These are phyloP conservation scores for Cercospora nicotianae DNA, from an alignment of 2,329 filamentous ascomycete genomes.

Conservation along the genomic window DNA sequence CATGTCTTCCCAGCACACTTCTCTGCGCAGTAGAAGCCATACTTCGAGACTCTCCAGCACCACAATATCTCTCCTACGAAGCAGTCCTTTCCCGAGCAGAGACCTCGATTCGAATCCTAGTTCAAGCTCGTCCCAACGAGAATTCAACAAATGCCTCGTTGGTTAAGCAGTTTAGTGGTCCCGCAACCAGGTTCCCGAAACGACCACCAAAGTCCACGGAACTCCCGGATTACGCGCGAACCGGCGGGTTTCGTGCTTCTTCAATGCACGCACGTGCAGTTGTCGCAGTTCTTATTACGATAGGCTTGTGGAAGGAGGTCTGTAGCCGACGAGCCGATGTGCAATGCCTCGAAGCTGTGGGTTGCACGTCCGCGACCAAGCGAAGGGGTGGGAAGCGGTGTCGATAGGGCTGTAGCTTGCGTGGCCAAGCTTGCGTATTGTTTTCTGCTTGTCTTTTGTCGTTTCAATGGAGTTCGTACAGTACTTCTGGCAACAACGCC, in stretches of 20 bases:
- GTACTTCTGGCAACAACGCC: no score
- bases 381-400: background rate
- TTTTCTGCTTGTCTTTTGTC: background rate
- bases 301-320: background rate
- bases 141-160: background rate
- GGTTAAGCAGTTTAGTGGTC: background rate
- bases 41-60: background rate
- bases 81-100: background rate
- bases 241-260: background rate
- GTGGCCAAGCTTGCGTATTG: background rate
- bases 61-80: no score
- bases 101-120: background rate
- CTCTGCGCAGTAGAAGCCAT: slow-evolving; percentile 10
- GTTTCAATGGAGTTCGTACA: background rate
- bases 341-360: background rate
- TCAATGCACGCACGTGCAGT: background rate
- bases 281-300: background rate
- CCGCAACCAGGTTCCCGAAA: background rate
- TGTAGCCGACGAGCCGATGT: slow-evolving; percentile 2
- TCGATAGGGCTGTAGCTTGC: background rate
- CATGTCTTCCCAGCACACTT: background rate
- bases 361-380: background rate
- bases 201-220: background rate
- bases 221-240: background rate
- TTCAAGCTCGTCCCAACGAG: background rate